Evolutionary conservation across 2,329 filamentous ascomycete species (phyloP), one percentile per base, ranked within the genome.

Genomic region (Aspergillaceae sp.): DNA sequence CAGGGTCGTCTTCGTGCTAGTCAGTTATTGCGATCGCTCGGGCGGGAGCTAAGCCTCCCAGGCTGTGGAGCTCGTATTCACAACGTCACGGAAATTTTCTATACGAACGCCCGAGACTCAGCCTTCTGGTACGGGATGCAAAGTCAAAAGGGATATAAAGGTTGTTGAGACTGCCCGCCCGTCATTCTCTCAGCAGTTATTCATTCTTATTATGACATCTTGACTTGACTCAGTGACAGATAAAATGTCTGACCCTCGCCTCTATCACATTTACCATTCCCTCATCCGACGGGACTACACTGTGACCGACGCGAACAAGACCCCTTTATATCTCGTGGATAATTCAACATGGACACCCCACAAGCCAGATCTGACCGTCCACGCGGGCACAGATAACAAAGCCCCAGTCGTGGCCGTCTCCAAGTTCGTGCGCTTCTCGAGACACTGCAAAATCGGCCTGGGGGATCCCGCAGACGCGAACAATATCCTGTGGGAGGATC

Each of bases 301-400:
- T 3, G 50, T 65, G 11, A 51, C 46, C 8, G 42, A 44, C 10
- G 45, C 46, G 19, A 44, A 51, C 33, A 56, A 61, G 19, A 44
- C 29, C 11, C 53, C 51, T 10, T 30, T 56, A 7, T 56, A 54
- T 44, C 54, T 51, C 42, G 59, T 66, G n/a, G 52, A 59, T 29
- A 62, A 57, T 33, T 65, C 61, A 3, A 11, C 45, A 5, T 48
- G 59, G 26, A 58, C 50, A n/a, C 58, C 61, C 4, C 56, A 55
- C 11, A 66, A 62, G 43, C 57, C 63, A 11, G 63, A 66, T 11
- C 50, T 68, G 5, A 64, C 61, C 1, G 51, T 67, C 42, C 62
- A 68, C 49, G 43, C 50, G 1, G 59, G 64, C 8, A 28, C 49
- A 3, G 51, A 59, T 48, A 51, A 53, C 5, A 55, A 47, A 3